Evolutionary conservation across 2,329 filamentous ascomycete species (phyloP).

Genomic region (Simplicillium aogashimaense): DNA sequence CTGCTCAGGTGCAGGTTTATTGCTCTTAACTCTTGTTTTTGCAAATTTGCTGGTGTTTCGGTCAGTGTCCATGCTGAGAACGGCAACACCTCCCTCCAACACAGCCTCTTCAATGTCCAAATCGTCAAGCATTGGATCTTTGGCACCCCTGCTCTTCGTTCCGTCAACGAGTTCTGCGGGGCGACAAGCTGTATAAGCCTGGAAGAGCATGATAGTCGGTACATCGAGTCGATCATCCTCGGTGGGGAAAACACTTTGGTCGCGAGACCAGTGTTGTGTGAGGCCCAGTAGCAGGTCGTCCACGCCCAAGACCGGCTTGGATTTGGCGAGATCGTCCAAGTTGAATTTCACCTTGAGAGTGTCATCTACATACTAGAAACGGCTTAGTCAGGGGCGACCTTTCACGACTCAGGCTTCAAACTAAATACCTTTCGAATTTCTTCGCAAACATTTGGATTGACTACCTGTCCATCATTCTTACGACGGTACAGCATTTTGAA

Average conservation of each 20-base stretch:
- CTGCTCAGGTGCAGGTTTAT: no score
- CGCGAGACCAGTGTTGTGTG: conserved; percentile 11
- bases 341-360: conserved; percentile 10
- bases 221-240: conserved; percentile 13
- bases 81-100: no score
- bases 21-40: no score
- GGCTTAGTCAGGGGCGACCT: background rate
- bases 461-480: conserved; percentile 8
- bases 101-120: conserved; percentile 7
- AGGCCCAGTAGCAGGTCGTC: conserved; percentile 10
- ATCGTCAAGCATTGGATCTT: conserved; percentile 12
- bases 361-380: background rate
- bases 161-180: conserved; percentile 14
- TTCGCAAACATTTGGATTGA: conserved; percentile 9
- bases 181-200: conserved; percentile 12
- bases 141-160: conserved; percentile 11
- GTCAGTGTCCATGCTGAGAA: no score
- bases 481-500: conserved; percentile 13
- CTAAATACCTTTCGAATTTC: conserved; percentile 3
- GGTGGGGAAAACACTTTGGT: conserved; percentile 13
- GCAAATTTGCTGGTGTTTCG: no score
- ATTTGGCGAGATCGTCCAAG: conserved; percentile 6
- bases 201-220: conserved; percentile 14
- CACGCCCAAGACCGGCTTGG: conserved; percentile 7
- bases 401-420: background rate